Base-by-base conservation (phyloP, 768 basidiomycete species). In the Naganishia randhawae region DNA sequence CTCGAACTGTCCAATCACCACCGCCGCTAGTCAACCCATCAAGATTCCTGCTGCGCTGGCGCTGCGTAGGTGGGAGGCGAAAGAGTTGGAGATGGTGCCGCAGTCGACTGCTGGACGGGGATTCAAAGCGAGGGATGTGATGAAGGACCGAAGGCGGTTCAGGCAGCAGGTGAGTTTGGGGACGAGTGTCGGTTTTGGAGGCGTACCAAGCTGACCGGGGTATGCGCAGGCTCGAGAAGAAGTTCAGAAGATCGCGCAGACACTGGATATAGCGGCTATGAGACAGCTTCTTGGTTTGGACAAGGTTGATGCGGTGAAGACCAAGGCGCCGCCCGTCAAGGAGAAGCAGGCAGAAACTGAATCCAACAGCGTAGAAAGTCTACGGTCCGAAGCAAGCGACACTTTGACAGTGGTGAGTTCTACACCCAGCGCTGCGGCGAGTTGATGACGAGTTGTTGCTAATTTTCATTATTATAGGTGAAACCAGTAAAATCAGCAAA, bases 61-160 rank as follows among this genome's bases (percentile, higher is more conserved):
- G 17, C 35, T 66, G 10, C 50, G 25, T 2, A 31, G 69, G 16
- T 70, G 69, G 69, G 69, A 70, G 50, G 65, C 65, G 14, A 63
- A 50, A 25, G 45, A 63, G 2, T 10, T 66, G 50, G 65, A 63
- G 19, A 27, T 70, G 35, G 48, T 70, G 11, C 69, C 65, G 1
- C 65, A 70, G 29, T 63, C 54, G 6, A 13, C 33, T 25, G 39
- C 57, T 11, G 57, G 57, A 29, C 37, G 57, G 33, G 57, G 57
- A 25, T 61, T 61, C 25, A 61, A 54, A 37, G 54, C 65, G 25
- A 41, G 65, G 27, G 69, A 70, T 33, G 55, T 70, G 13, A 48
- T 70, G 54, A n/a, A 62, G 32, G 35, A 51, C 22, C 57, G 65
- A 32, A 39, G 41, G 37, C 62, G 10, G 25, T 29, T 66, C 19